Conservation (phyloP, 495 filamentous ascomycete species). For the Penicillium paradoxum region DNA sequence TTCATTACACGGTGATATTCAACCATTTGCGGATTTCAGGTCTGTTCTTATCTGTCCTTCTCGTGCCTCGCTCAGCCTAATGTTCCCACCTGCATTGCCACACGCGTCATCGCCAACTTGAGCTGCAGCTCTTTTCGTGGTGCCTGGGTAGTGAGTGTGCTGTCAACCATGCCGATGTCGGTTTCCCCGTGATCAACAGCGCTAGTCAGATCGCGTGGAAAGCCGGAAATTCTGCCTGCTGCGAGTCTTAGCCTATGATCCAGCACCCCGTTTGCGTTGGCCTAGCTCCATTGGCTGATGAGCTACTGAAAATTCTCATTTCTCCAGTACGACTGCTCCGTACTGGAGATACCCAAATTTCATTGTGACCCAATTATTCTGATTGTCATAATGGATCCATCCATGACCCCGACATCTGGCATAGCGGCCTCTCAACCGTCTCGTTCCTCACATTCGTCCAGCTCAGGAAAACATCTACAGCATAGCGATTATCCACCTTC, state of each 20-base stretch:
- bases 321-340: background rate
- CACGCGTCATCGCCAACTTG: conserved; percentile 21
- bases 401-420: conserved; percentile 14
- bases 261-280: background rate
- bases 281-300: conserved; percentile 2
- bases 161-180: conserved; percentile 9
- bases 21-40: background rate
- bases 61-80: background rate
- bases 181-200: conserved; percentile 5
- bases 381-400: conserved; percentile 14
- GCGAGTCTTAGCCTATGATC: background rate
- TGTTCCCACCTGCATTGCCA: conserved; percentile 23
- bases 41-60: background rate
- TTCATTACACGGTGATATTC: background rate
- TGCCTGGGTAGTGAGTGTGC: conserved; percentile 6
- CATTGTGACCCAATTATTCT: background rate
- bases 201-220: conserved; percentile 7
- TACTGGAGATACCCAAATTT: background rate
- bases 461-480: conserved; percentile 11
- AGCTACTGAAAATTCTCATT: background rate
- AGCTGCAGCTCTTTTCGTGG: conserved; percentile 12
- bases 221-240: background rate
- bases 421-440: conserved; percentile 6
- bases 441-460: conserved; percentile 12
- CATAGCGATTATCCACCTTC: conserved; percentile 20